Evolutionary conservation across 1,139 yeast species (phyloP), one percentile per base, ranked within the genome.

Genomic region (Hyphopichia burtonii): DNA sequence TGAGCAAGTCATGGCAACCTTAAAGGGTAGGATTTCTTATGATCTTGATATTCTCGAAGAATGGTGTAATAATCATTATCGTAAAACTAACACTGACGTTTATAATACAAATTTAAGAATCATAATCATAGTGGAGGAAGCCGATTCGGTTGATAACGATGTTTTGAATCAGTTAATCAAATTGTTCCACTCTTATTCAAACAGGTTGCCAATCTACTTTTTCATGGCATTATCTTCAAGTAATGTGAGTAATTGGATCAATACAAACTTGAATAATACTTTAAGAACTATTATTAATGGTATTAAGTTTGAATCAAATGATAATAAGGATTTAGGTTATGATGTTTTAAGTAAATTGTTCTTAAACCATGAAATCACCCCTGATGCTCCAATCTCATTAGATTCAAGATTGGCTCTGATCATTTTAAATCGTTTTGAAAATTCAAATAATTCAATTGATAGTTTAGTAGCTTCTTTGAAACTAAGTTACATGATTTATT

Each of bases 401-500:
- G 58, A 56, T 41, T 50, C 66, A 1, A 52, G 56, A 14, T 53
- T 73, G 22, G 55, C 74, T n/a, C 60, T 71, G 23, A 59, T 69
- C 9, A 54, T 74, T 14, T 53, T 68, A 35, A 59, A 59, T 27
- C 53, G 78, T 35, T 71, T 72, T 45, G 63, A 64, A 40, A 62
- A 64, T 62, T 73, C 74, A 25, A 71, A 71, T 47, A 71, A 71
- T 46, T 72, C 78, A 19, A 72, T 82, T 37, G 86, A 83, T 51
- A 70, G 77, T 14, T 65, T 78, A 40, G 63, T 76, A 8, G 61
- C 78, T 14, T 74, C 78, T 37, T 63, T 87, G 48, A 83, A 82
- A 51, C 69, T 85, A 45, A 66, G 83, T 22, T 72, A 82, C 52
- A 83, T 87, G 88, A 74, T 83, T 4, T 85, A 83, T 54, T 86